Percentiles rank a stretch among this genome's conserved stretches.
These are phyloP conservation scores for Ceratocystis ficicola DNA, from an alignment of 2,329 filamentous ascomycete genomes.

Conservation along the genomic window DNA sequence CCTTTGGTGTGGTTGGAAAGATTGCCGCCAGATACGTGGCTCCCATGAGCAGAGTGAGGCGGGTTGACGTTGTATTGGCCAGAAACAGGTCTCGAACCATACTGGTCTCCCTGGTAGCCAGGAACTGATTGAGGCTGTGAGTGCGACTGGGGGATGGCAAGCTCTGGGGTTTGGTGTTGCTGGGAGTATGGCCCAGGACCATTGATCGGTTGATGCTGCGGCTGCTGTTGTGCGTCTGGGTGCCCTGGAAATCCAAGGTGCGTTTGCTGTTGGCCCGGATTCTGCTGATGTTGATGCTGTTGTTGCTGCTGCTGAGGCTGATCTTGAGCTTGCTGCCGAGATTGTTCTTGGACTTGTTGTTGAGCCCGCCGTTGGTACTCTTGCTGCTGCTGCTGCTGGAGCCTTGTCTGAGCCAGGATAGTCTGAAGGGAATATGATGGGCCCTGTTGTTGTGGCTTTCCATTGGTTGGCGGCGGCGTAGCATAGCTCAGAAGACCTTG, in stretches of 20 bases:
- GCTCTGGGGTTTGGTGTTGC: slow-evolving; percentile 9
- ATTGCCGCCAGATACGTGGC: slow-evolving; percentile 18
- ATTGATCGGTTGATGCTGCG: slow-evolving; percentile 4
- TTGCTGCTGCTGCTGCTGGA: slow-evolving; percentile 20
- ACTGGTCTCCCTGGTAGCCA: slow-evolving; percentile 6
- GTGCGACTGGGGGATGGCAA: slow-evolving; percentile 11
- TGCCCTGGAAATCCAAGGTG: not conserved
- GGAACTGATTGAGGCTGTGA: slow-evolving; percentile 19
- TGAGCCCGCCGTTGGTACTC: slow-evolving; percentile 22
- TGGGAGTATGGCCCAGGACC: slow-evolving; percentile 12
- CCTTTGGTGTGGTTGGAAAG: slow-evolving; percentile 30
- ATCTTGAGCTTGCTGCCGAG: slow-evolving; percentile 24
- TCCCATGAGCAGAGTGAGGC: slow-evolving; percentile 6
- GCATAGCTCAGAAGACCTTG: slow-evolving; percentile 23
- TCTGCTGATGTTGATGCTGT: slow-evolving; percentile 19
- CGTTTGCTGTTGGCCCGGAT: slow-evolving; percentile 13
- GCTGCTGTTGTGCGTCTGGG: slow-evolving; percentile 4
- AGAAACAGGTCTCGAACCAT: slow-evolving; percentile 17
- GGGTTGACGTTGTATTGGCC: slow-evolving; percentile 17
- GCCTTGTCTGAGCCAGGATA: slow-evolving; percentile 19
- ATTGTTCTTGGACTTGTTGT: slow-evolving; percentile 16
- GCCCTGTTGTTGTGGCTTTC: slow-evolving; percentile 17
- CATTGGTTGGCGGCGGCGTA: slow-evolving; percentile 22
- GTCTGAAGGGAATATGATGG: slow-evolving; percentile 16
- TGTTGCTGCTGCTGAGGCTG: slow-evolving; percentile 25